Evolutionary conservation across 108 stramenopile genomes (phyloP).

Genomic region (Craspedostauros australis): DNA sequence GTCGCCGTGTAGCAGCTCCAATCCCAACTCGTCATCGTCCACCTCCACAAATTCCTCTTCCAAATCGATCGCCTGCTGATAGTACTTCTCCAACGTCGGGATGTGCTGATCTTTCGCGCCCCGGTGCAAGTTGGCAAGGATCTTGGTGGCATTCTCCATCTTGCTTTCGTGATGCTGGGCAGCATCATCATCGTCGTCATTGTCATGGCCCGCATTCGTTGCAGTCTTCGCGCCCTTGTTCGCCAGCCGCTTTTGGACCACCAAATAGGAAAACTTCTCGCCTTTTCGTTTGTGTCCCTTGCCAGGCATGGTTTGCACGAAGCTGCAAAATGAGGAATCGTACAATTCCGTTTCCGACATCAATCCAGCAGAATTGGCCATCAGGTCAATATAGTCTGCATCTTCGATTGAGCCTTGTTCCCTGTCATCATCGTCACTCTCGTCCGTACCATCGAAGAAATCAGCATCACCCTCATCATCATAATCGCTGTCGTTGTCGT

Average conservation of each 20-base stretch:
- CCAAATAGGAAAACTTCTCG: slow-evolving; percentile 82
- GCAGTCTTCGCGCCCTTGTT: no score
- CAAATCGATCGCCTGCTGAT: slow-evolving; percentile 28
- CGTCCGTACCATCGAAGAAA: slow-evolving; percentile 15
- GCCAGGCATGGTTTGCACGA: slow-evolving; percentile 77
- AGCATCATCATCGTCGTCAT: background rate
- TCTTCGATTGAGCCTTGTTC: no score
- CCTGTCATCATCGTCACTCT: no score
- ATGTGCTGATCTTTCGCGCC: slow-evolving; percentile 30
- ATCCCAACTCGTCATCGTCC: slow-evolving; percentile 49
- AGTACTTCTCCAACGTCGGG: slow-evolving; percentile 8
- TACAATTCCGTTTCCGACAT: slow-evolving; percentile 49
- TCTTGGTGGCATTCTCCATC: slow-evolving; percentile 38
- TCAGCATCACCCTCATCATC: slow-evolving; percentile 33
- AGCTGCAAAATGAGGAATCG: slow-evolving; percentile 68
- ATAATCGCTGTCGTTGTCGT: no score
- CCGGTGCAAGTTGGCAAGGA: slow-evolving; percentile 35
- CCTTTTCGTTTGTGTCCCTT: slow-evolving; percentile 38
- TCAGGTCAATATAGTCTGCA: slow-evolving; percentile 19
- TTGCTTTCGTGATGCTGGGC: slow-evolving; percentile 1
- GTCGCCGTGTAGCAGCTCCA: slow-evolving; percentile 64
- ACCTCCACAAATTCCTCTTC: slow-evolving; percentile 47
- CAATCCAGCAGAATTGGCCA: slow-evolving; percentile 1
- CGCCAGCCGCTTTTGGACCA: slow-evolving; percentile 58
- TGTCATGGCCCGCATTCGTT: slow-evolving; percentile 5